Conservation (phyloP, 202 grass and related monocot species). For the Bolboschoenoplectus hybrid region DNA sequence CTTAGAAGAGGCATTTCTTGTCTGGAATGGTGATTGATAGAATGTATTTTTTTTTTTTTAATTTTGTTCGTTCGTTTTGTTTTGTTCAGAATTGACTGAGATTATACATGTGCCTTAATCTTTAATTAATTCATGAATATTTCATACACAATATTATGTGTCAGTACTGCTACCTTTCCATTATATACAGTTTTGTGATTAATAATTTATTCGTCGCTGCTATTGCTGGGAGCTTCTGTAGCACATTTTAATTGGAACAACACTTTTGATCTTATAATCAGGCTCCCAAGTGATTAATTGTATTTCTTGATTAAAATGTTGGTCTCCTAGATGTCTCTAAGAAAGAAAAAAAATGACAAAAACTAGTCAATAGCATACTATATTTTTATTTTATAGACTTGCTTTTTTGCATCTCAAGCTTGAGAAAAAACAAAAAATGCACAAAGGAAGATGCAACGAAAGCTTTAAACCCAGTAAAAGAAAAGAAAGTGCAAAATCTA, state of each 20-base stretch:
- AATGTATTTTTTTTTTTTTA: slow-evolving; percentile 41
- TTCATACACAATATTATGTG: neutral
- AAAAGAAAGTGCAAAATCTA: neutral
- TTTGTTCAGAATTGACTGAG: slow-evolving; percentile 36
- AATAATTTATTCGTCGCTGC: neutral
- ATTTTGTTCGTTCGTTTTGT: slow-evolving; percentile 29
- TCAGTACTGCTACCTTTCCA: neutral
- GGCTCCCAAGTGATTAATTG: neutral
- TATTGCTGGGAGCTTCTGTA: neutral
- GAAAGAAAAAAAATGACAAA: neutral
- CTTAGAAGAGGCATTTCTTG: slow-evolving; percentile 34
- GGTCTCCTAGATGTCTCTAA: neutral
- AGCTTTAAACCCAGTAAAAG: neutral
- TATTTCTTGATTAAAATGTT: neutral
- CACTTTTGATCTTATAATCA: neutral
- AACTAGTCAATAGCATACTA: neutral
- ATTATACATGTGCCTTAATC: slow-evolving; percentile 39
- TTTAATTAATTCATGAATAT: slow-evolving; percentile 38
- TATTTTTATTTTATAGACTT: too few species aligned
- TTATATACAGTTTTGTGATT: neutral
- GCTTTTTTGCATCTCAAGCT: neutral
- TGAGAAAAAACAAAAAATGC: neutral
- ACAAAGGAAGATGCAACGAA: neutral
- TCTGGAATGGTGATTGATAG: slow-evolving; percentile 37
- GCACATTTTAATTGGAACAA: neutral